Evolutionary conservation across 2,329 filamentous ascomycete genomes (phyloP).

Genomic region (Trichoderma sp.): DNA sequence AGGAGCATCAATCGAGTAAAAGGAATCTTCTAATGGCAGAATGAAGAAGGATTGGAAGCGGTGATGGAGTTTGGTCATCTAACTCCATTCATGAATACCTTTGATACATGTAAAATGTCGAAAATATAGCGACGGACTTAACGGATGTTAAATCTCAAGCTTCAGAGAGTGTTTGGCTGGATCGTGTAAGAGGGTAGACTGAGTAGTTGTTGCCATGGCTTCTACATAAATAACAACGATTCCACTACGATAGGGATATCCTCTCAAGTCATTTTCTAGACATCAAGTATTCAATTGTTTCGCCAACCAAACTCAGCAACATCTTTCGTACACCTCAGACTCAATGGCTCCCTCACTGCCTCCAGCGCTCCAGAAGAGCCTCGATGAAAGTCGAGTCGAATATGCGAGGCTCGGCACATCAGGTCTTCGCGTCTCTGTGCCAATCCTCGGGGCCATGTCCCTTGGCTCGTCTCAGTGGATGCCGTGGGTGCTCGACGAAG

Average conservation of each 20-base stretch:
- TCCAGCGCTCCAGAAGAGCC: not conserved
- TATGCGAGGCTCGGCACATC: not conserved
- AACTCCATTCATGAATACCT: not conserved
- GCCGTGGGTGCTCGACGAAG: slow-evolving; percentile 29
- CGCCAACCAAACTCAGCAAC: not conserved
- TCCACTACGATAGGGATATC: not conserved
- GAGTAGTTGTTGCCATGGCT: not conserved
- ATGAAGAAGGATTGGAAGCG: not conserved
- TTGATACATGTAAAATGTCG: not conserved
- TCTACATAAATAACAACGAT: not conserved
- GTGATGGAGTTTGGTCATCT: not conserved
- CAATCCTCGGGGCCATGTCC: slow-evolving; percentile 28
- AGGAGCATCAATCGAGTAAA: not conserved
- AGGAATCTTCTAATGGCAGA: not conserved
- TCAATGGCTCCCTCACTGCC: not conserved
- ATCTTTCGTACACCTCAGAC: not conserved
- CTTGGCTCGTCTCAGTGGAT: slow-evolving; percentile 27
- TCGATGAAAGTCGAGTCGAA: not conserved
- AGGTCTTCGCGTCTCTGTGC: slow-evolving; percentile 28
- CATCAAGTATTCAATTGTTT: not conserved
- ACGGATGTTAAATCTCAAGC: not conserved
- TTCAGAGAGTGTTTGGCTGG: not conserved
- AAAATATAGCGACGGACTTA: not conserved
- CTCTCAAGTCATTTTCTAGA: not conserved
- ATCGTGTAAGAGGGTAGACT: not conserved